Evolutionary conservation across 164 flowering plant genomes (phyloP).

Genomic region (Vitis cinerea): DNA sequence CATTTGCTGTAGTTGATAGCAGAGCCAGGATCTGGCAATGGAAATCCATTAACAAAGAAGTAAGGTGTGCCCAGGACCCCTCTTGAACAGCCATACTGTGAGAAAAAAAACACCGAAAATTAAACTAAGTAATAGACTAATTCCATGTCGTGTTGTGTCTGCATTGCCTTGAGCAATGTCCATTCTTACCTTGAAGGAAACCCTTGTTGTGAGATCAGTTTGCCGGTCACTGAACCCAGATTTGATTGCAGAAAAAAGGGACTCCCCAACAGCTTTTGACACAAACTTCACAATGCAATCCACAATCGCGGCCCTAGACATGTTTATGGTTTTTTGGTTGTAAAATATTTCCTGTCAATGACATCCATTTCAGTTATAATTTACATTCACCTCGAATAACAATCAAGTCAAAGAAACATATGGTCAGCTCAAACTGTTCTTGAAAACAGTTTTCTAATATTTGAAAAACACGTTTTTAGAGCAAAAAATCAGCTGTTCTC

Average conservation of each 20-base stretch:
- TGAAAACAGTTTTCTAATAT: too few species aligned
- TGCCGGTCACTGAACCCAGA: constrained; percentile 52
- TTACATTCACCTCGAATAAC: too few species aligned
- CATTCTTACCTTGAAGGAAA: constrained; percentile 66
- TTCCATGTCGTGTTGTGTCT: not conserved
- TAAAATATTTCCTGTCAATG: constrained; percentile 65
- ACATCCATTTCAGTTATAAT: not conserved
- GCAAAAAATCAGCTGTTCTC: too few species aligned
- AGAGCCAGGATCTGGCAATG: constrained; percentile 52
- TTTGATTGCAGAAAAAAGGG: constrained; percentile 35
- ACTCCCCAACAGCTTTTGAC: constrained; percentile 45
- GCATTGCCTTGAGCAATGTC: not conserved
- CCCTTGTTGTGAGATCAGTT: constrained; percentile 56
- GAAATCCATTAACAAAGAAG: constrained; percentile 78
- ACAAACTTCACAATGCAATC: constrained; percentile 37
- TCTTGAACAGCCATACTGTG: constrained; percentile 80
- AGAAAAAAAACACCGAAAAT: not conserved
- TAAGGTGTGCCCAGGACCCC: constrained; percentile 79
- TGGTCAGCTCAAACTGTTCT: too few species aligned
- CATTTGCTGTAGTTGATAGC: constrained; percentile 56
- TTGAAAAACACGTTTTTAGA: too few species aligned
- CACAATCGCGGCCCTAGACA: constrained; percentile 51
- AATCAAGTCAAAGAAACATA: too few species aligned
- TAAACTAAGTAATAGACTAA: not conserved
- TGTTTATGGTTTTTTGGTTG: constrained; percentile 43